Evolutionary conservation across 2,329 filamentous ascomycete species (phyloP).

Genomic region (Diaporthe batatas): DNA sequence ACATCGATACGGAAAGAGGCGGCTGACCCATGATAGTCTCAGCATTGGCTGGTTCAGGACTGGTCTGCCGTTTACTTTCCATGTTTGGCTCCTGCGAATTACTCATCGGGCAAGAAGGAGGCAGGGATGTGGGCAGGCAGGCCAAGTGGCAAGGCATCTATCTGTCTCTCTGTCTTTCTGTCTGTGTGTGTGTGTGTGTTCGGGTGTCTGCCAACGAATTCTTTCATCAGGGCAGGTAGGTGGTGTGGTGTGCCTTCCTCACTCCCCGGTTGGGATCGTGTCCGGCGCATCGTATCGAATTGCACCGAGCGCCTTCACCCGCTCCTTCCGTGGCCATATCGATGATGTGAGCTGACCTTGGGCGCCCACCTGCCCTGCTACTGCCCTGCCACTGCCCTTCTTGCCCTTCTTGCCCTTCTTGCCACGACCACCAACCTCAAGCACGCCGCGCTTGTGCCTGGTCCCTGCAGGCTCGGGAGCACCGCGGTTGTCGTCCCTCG

Average conservation of each 20-base stretch:
- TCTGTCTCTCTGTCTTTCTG: background rate
- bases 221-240: background rate
- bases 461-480: slow-evolving; percentile 23
- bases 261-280: slow-evolving; percentile 4
- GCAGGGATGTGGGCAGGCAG: background rate
- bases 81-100: background rate
- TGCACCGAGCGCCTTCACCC: slow-evolving; percentile 3
- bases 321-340: slow-evolving; percentile 33
- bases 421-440: slow-evolving; percentile 11
- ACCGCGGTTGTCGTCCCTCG: background rate
- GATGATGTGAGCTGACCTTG: slow-evolving; percentile 38
- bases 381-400: slow-evolving; percentile 1
- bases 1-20: slow-evolving; percentile 7
- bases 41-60: slow-evolving; percentile 7
- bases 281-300: slow-evolving; percentile 12
- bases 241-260: slow-evolving; percentile 13
- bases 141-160: background rate
- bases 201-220: background rate
- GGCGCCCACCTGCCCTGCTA: background rate
- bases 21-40: slow-evolving; percentile 4
- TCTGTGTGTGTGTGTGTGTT: no score
- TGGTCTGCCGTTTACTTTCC: slow-evolving; percentile 1
- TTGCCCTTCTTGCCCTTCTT: background rate
- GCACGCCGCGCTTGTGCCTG: slow-evolving; percentile 19
- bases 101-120: slow-evolving; percentile 29